Conservation (phyloP, 768 basidiomycete genomes). For the Boletus subcaerulescens region DNA sequence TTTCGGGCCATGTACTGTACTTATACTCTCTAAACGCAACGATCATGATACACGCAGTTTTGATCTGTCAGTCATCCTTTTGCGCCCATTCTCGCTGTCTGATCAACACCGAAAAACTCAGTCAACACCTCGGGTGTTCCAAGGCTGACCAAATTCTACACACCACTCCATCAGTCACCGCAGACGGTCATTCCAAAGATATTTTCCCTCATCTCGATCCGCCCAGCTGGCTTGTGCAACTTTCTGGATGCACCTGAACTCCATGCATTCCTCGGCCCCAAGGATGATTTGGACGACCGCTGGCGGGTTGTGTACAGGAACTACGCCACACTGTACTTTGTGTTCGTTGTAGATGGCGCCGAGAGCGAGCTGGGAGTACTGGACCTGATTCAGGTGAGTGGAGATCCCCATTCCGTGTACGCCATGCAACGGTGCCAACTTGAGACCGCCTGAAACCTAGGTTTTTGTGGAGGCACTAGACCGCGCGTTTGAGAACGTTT, state of each 20-base stretch:
- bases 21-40: background rate
- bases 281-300: slow-evolving; percentile 52
- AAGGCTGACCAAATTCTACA: slow-evolving; percentile 86
- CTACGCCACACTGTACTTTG: slow-evolving; percentile 96
- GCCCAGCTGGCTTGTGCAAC: slow-evolving; percentile 86
- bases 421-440: background rate
- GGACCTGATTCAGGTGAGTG: slow-evolving; percentile 88
- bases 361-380: slow-evolving; percentile 97
- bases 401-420: background rate
- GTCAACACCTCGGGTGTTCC: slow-evolving; percentile 93
- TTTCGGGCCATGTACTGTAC: background rate
- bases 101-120: slow-evolving; percentile 32
- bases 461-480: slow-evolving; percentile 98
- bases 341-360: slow-evolving; percentile 93
- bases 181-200: slow-evolving; percentile 82
- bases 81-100: slow-evolving; percentile 15
- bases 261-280: slow-evolving; percentile 63
- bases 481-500: slow-evolving; percentile 95
- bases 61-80: slow-evolving; percentile 62
- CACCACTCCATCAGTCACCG: slow-evolving; percentile 58
- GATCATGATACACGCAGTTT: slow-evolving; percentile 78
- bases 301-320: slow-evolving; percentile 91
- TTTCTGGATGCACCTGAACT: slow-evolving; percentile 93
- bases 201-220: slow-evolving; percentile 79
- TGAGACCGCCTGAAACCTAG: slow-evolving; percentile 28